These are phyloP conservation scores for Yarrowia bubula DNA, from an alignment of 805 yeast genomes.

Conservation along the genomic window DNA sequence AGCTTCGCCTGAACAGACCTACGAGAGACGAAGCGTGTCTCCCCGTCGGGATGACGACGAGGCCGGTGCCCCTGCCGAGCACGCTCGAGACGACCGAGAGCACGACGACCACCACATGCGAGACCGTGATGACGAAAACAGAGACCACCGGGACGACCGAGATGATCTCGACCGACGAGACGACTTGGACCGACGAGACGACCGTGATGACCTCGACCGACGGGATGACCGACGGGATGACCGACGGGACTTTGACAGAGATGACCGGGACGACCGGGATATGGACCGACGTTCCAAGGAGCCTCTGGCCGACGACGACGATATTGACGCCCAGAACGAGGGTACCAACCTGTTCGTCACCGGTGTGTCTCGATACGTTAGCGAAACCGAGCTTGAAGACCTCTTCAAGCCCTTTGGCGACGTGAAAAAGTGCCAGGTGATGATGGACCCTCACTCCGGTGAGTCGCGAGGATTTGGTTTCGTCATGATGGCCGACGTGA, in stretches of 20 bases:
- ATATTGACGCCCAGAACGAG: conserved; percentile 35
- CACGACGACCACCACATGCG: not conserved
- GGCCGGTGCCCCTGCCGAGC: conserved; percentile 6
- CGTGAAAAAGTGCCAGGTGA: conserved; percentile 42
- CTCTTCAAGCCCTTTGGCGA: conserved; percentile 37
- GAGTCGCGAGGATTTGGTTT: conserved; percentile 54
- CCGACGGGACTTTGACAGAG: conserved; percentile 24
- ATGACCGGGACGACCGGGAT: conserved; percentile 21
- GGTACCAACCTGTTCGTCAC: conserved; percentile 42
- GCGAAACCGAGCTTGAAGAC: conserved; percentile 35
- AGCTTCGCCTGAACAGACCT: conserved; percentile 31
- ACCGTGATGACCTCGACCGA: conserved; percentile 7
- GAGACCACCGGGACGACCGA: conserved; percentile 7
- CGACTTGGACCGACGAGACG: conserved; percentile 37
- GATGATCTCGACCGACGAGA: conserved; percentile 19
- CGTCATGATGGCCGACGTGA: conserved; percentile 46
- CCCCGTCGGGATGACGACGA: conserved; percentile 31
- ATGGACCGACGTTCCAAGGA: conserved; percentile 7
- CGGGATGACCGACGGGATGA: conserved; percentile 25
- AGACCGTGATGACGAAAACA: conserved; percentile 1
- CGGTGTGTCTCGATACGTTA: conserved; percentile 38
- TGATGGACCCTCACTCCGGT: conserved; percentile 47
- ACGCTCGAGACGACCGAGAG: conserved; percentile 15
- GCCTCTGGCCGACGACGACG: conserved; percentile 32
- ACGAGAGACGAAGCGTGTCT: conserved; percentile 31